phyloP scores from a whole-genome alignment of 371 early-diverging fungal species.

The Mortierella sp. region DNA sequence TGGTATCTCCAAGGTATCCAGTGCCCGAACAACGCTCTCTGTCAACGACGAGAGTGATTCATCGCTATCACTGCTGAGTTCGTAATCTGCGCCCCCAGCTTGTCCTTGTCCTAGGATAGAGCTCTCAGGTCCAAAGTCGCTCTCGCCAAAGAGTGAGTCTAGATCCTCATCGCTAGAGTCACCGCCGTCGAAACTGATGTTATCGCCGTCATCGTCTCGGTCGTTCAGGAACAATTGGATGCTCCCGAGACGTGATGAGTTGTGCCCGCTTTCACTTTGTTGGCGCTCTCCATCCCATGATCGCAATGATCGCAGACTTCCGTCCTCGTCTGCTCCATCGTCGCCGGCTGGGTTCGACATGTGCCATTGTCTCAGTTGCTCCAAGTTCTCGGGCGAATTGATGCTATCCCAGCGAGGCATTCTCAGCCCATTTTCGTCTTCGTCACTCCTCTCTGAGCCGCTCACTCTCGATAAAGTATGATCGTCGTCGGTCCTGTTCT shows the following conservation, averaged over 20 bases:
- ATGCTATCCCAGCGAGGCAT: constrained; percentile 53
- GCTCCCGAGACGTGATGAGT: constrained; percentile 23
- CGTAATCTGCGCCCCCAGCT: constrained; percentile 4
- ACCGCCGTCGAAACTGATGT: constrained; percentile 4
- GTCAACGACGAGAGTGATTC: constrained; percentile 23
- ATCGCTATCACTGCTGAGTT: constrained; percentile 46
- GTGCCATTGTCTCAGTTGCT: constrained; percentile 25
- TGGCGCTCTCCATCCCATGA: constrained; percentile 26
- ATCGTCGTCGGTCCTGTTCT: background rate
- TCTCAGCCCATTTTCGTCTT: constrained; percentile 13
- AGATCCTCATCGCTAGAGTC: constrained; percentile 17
- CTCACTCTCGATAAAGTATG: background rate
- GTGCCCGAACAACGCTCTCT: constrained; percentile 37
- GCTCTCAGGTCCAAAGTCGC: constrained; percentile 5
- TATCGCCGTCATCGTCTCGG: constrained; percentile 8
- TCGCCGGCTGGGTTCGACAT: constrained; percentile 10
- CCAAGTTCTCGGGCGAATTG: constrained; percentile 29
- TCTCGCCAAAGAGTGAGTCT: constrained; percentile 19
- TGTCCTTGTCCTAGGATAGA: background rate
- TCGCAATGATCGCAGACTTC: too few relatives aligned
- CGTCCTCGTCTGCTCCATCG: constrained; percentile 9
- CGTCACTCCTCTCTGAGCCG: background rate
- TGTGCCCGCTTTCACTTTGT: background rate
- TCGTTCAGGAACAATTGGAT: constrained; percentile 28
- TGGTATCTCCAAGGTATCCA: constrained; percentile 46